Evolutionary conservation across 2,329 filamentous ascomycete species (phyloP).

Genomic region (Massarina eburnea): DNA sequence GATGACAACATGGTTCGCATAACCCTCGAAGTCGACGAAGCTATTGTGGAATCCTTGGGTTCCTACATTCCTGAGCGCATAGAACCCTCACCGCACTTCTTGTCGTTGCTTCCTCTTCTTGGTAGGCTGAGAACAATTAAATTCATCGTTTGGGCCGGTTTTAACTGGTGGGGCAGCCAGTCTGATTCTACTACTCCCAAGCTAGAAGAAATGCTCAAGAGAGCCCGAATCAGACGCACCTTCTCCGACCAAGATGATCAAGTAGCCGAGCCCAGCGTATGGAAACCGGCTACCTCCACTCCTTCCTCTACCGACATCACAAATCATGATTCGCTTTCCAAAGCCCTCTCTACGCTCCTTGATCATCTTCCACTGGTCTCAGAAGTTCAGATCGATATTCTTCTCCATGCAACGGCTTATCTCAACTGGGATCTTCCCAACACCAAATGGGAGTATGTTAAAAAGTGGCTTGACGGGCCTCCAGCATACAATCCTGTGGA

Average conservation of each 20-base stretch:
- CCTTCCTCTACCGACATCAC: not conserved
- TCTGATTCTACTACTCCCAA: slow-evolving; percentile 3
- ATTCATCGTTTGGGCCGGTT: slow-evolving; percentile 28
- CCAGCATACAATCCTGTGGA: slow-evolving; percentile 5
- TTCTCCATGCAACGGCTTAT: slow-evolving; percentile 22
- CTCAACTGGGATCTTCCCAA: slow-evolving; percentile 31
- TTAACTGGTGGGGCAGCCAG: slow-evolving; percentile 26
- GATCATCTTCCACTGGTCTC: slow-evolving; percentile 26
- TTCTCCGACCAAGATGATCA: slow-evolving; percentile 11
- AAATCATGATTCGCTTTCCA: slow-evolving; percentile 18
- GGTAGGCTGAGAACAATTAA: slow-evolving; percentile 19
- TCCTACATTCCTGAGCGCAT: slow-evolving; percentile 23
- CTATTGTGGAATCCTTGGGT: slow-evolving; percentile 17
- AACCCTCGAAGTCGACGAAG: slow-evolving; percentile 26
- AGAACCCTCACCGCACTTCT: slow-evolving; percentile 28
- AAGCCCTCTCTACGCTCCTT: slow-evolving; percentile 24
- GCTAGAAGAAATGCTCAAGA: slow-evolving; percentile 7
- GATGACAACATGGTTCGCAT: slow-evolving; percentile 25
- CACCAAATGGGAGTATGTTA: slow-evolving; percentile 23
- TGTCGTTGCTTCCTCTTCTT: slow-evolving; percentile 25
- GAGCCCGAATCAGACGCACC: slow-evolving; percentile 9
- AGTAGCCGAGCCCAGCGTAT: slow-evolving; percentile 3
- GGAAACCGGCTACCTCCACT: not conserved
- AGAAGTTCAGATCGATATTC: slow-evolving; percentile 24
- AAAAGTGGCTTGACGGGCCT: slow-evolving; percentile 28